A percentile compares a stretch with the other conserved stretches of the same genome.
Evolutionary conservation across 2,329 filamentous ascomycete genomes (phyloP).

Genomic region (Aspergillus quadrilineatus): DNA sequence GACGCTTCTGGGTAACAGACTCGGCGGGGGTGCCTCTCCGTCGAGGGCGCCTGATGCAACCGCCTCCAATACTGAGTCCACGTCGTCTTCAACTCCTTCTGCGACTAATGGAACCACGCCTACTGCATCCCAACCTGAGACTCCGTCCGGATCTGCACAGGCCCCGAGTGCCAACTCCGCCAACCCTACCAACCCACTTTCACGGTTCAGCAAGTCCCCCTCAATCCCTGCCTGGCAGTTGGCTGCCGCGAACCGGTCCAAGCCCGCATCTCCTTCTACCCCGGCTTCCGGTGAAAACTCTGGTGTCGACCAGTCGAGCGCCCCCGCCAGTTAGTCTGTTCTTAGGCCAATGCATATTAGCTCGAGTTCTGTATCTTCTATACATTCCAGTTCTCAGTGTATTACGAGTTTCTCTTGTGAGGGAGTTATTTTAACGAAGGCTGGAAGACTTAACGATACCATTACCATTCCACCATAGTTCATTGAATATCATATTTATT

Average conservation of each 20-base stretch:
- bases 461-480: too few species aligned
- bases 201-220: conserved; percentile 53
- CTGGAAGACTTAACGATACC: neutral
- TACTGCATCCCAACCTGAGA: conserved; percentile 29
- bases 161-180: conserved; percentile 31
- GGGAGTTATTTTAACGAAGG: neutral
- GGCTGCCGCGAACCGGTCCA: conserved; percentile 61
- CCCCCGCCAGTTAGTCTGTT: conserved; percentile 29
- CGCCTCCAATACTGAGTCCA: conserved; percentile 24
- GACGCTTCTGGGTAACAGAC: conserved; percentile 70
- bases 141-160: conserved; percentile 28
- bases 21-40: conserved; percentile 41
- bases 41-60: conserved; percentile 31
- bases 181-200: conserved; percentile 49
- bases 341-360: neutral
- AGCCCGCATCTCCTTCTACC: conserved; percentile 31
- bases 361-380: conserved; percentile 8
- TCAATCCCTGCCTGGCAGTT: conserved; percentile 80
- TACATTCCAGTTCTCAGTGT: conserved; percentile 25
- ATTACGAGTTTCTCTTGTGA: conserved; percentile 20
- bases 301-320: conserved; percentile 29
- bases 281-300: conserved; percentile 15
- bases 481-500: too few species aligned
- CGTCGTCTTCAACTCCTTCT: conserved; percentile 22
- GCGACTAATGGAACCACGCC: conserved; percentile 30